Base-by-base conservation (phyloP, 805 yeast genomes). In the Hanseniaspora valbyensis region DNA sequence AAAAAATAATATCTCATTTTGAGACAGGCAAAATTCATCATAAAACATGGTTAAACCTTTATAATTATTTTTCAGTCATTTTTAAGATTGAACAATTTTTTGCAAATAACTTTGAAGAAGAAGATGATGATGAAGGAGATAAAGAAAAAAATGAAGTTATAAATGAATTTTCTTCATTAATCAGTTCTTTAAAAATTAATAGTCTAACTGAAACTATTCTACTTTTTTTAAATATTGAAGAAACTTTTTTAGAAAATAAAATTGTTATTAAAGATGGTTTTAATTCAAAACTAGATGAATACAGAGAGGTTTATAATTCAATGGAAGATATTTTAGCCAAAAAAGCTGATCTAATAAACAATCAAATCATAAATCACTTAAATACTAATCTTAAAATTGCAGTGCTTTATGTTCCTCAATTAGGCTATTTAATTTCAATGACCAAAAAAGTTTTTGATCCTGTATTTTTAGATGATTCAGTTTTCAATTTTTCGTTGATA, bases 341-440 rank as follows among this genome's bases (percentile, higher is more conserved):
- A 1, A 56, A 54, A 2, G 61, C 64, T 1, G 29, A 28, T 16
- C 50, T 52, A 8, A 54, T 57, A 0, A 56, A 62, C 1, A 25
- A 58, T 2, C 33, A 37, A 1, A 29, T 14, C 4, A 50, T 49
- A 14, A 38, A 39, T 6, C 39, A 39, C 18, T 50, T 49, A 33
- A n/a, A 49, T 7, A 44, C 52, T 1, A 52, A 54, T 2, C 57
- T 56, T 4, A n/a, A 55, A 2, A 32, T 66, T 1, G 69, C 68
- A 49, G 67, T 67, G 0, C 66, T 68, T 0, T 73, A 72, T 54
- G 67, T 72, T 24, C 76, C 76, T 2, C 75, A 73, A 40, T 53
- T 73, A 21, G 77, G 76, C 0, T 73, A 65, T 45, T 54, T 73
- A 37, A 57, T 69, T 0, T 62, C 68, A 0, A 44, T 66, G 1